These are phyloP conservation scores for Cladosporium cucumerinum DNA, from an alignment of 2,329 filamentous ascomycete genomes.

Conservation along the genomic window DNA sequence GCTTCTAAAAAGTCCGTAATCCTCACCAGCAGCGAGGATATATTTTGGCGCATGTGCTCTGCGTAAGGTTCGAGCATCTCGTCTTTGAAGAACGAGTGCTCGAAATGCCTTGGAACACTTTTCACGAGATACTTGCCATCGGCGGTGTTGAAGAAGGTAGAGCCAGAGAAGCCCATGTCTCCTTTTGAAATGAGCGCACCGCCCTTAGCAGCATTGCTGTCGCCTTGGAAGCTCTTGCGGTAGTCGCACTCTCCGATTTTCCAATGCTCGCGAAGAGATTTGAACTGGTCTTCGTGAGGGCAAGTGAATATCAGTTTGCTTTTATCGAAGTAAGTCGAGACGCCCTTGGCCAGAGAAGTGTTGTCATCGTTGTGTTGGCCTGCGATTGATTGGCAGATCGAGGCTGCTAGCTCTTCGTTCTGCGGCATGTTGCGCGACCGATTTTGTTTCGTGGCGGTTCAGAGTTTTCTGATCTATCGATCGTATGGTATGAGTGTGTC, in stretches of 20 bases:
- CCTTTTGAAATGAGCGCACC: conserved; percentile 55
- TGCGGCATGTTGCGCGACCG: neutral
- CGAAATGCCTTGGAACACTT: conserved; percentile 65
- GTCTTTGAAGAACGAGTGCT: conserved; percentile 66
- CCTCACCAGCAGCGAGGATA: conserved; percentile 62
- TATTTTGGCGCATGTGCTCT: conserved; percentile 59
- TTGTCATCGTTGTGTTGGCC: conserved; percentile 6
- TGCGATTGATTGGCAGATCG: conserved; percentile 11
- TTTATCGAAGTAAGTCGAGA: conserved; percentile 22
- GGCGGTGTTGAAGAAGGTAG: conserved; percentile 68
- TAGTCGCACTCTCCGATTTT: conserved; percentile 54
- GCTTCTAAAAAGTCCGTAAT: conserved; percentile 68
- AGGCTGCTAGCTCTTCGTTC: conserved; percentile 12
- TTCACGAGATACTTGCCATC: conserved; percentile 69
- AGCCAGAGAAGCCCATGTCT: conserved; percentile 71
- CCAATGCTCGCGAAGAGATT: conserved; percentile 53
- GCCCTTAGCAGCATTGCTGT: conserved; percentile 25
- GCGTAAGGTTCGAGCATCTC: conserved; percentile 65
- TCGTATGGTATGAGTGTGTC: neutral
- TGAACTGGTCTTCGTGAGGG: conserved; percentile 47
- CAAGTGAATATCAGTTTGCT: conserved; percentile 36
- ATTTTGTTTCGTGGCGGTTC: neutral
- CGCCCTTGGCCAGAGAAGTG: neutral
- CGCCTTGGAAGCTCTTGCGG: conserved; percentile 49
- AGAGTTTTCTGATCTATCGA: neutral